Percentiles rank a stretch among this genome's conserved stretches.
These are phyloP conservation scores for Cryptococcus sp. DNA, from an alignment of 1,284 basidiomycete genomes.

Conservation along the genomic window DNA sequence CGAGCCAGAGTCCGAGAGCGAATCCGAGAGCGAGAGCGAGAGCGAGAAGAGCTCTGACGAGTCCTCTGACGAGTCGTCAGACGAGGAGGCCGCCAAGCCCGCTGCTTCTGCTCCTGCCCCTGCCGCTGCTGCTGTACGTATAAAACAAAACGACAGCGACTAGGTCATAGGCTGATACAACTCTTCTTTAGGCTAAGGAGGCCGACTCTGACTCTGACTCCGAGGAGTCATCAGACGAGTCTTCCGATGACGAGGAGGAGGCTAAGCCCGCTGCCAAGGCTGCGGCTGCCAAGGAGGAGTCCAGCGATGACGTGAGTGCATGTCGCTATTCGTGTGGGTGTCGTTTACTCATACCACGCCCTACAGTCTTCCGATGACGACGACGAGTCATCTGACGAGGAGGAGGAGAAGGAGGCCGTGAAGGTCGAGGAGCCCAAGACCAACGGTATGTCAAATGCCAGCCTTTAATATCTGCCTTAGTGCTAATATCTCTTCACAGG, in stretches of 20 bases:
- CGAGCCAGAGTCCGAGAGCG: constrained; percentile 25
- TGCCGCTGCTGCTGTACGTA: constrained; percentile 8
- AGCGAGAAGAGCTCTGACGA: constrained; percentile 27
- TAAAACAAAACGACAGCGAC: constrained; percentile 1
- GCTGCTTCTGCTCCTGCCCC: constrained; percentile 43
- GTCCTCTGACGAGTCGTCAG: constrained; percentile 38
- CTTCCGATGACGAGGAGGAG: constrained; percentile 43
- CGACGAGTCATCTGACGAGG: constrained; percentile 20
- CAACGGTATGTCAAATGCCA: constrained; percentile 54
- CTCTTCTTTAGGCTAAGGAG: constrained; percentile 21
- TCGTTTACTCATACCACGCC: constrained; percentile 9
- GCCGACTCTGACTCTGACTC: constrained; percentile 19
- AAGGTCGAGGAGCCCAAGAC: constrained; percentile 57
- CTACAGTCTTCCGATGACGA: constrained; percentile 15
- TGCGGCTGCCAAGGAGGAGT: constrained; percentile 46
- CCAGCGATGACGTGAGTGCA: constrained; percentile 48
- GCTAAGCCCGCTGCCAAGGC: constrained; percentile 44
- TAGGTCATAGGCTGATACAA: constrained; percentile 4
- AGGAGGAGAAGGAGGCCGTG: constrained; percentile 58
- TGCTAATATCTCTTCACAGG: constrained; percentile 47
- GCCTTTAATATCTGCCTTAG: not conserved
- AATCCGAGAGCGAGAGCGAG: constrained; percentile 34
- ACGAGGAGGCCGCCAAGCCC: constrained; percentile 48
- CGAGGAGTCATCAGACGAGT: constrained; percentile 27
- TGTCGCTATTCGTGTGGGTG: constrained; percentile 2